phyloP scores from a whole-genome alignment of 2,329 filamentous ascomycete genomes.

The Botrytis squamosa region DNA sequence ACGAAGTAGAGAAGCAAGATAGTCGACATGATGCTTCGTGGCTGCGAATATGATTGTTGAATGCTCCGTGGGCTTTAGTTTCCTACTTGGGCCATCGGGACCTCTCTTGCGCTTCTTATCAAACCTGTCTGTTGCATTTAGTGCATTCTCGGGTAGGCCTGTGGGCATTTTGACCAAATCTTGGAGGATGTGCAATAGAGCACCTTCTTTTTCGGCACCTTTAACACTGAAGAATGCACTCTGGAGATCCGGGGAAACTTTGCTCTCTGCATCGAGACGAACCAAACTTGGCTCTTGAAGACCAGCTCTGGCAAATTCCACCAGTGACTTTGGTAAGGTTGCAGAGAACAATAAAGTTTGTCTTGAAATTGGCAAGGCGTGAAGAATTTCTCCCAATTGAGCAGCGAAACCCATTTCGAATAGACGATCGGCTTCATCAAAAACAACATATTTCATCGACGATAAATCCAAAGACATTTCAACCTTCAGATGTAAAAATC shows the following conservation, averaged over 20 bases:
- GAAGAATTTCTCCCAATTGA: conserved; percentile 88
- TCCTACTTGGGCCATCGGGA: conserved; percentile 51
- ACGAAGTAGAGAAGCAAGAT: conserved; percentile 76
- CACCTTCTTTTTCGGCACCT: conserved; percentile 88
- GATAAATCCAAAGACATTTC: conserved; percentile 93
- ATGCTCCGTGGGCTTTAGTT: conserved; percentile 76
- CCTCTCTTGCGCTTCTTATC: conserved; percentile 73
- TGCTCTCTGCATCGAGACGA: conserved; percentile 88
- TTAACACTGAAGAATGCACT: conserved; percentile 95
- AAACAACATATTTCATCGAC: conserved; percentile 90
- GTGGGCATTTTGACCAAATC: conserved; percentile 90
- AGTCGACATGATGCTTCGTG: conserved; percentile 97
- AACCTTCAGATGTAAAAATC: conserved; percentile 94
- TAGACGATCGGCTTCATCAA: conserved; percentile 93
- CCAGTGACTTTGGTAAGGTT: conserved; percentile 87
- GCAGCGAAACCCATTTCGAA: conserved; percentile 99
- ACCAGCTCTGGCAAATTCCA: conserved; percentile 93
- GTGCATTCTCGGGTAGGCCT: conserved; percentile 56
- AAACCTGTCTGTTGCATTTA: conserved; percentile 35
- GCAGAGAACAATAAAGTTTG: conserved; percentile 96
- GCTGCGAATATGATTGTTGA: conserved; percentile 94
- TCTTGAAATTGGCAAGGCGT: conserved; percentile 77
- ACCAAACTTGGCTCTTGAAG: conserved; percentile 89
- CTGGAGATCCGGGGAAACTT: conserved; percentile 93
- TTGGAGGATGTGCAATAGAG: conserved; percentile 81